phyloP scores from a whole-genome alignment of 2,329 filamentous ascomycete genomes.

The Colletotrichum scovillei region DNA sequence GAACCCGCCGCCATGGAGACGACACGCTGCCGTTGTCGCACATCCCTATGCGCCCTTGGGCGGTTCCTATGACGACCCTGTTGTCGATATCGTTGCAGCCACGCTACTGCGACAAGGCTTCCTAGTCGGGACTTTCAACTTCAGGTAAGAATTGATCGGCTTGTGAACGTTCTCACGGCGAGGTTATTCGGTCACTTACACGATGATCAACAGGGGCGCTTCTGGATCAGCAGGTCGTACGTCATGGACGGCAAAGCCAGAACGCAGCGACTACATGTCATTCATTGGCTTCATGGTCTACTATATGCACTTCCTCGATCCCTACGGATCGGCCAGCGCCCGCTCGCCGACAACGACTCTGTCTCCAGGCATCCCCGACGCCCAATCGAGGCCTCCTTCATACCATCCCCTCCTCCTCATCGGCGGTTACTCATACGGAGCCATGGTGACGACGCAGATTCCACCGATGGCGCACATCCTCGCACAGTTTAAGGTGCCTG shows the following conservation, averaged over 20 bases:
- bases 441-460: conserved; percentile 80
- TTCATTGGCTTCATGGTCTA: conserved; percentile 83
- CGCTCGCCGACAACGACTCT: neutral
- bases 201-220: conserved; percentile 71
- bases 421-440: conserved; percentile 91
- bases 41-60: conserved; percentile 93
- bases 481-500: conserved; percentile 64
- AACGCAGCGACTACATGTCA: conserved; percentile 84
- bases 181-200: conserved; percentile 6
- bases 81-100: conserved; percentile 75
- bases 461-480: conserved; percentile 72
- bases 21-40: conserved; percentile 74
- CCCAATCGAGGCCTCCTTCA: conserved; percentile 5
- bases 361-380: conserved; percentile 18
- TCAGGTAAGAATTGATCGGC: conserved; percentile 68
- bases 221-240: conserved; percentile 79
- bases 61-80: conserved; percentile 83
- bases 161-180: neutral
- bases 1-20: conserved; percentile 54
- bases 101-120: conserved; percentile 78
- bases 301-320: conserved; percentile 73
- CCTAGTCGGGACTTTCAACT: conserved; percentile 90
- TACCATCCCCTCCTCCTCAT: conserved; percentile 63
- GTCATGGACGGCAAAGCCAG: conserved; percentile 87
- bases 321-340: conserved; percentile 42